A percentile compares a stretch with the other conserved stretches of the same genome.
These are phyloP conservation scores for Diutina sp. DNA, from an alignment of 1,139 yeast species.

Conservation along the genomic window DNA sequence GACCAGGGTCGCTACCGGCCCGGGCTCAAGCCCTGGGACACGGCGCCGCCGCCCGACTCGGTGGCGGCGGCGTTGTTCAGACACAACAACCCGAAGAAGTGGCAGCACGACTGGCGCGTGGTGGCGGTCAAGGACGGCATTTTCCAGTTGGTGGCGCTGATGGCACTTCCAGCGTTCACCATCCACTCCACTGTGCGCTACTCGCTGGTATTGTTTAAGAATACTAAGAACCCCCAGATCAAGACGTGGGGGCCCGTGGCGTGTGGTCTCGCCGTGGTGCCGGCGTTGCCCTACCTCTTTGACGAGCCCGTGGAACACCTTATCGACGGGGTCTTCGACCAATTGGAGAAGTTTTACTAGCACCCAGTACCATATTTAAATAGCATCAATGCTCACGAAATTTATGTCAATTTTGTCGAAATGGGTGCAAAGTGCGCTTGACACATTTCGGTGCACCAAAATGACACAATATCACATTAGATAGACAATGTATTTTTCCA, in stretches of 20 bases:
- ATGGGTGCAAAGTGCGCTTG: not conserved
- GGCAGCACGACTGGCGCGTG: constrained; percentile 45
- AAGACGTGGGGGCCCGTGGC: constrained; percentile 69
- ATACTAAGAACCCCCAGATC: constrained; percentile 21
- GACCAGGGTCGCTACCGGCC: constrained; percentile 53
- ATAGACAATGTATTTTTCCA: too few relatives aligned
- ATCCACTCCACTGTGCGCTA: constrained; percentile 71
- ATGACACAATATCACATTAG: not conserved
- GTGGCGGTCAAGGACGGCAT: constrained; percentile 58
- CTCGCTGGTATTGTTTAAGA: constrained; percentile 45
- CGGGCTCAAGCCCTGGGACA: constrained; percentile 62
- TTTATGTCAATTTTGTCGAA: not conserved
- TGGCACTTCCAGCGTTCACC: constrained; percentile 83
- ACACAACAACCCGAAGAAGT: constrained; percentile 14
- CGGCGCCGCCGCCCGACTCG: constrained; percentile 10
- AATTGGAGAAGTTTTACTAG: constrained; percentile 8
- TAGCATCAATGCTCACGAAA: too few relatives aligned
- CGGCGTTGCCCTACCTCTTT: constrained; percentile 63
- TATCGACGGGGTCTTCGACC: constrained; percentile 50
- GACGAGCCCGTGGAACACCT: constrained; percentile 76
- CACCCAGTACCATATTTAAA: not conserved
- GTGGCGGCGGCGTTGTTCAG: not conserved
- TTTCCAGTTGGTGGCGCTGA: constrained; percentile 72
- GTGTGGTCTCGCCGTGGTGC: constrained; percentile 65
- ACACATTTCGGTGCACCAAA: not conserved